Evolutionary conservation across 208 protist genomes (phyloP), one percentile per base, ranked within the genome.

Genomic region (Vickermania ingenoplastis): DNA sequence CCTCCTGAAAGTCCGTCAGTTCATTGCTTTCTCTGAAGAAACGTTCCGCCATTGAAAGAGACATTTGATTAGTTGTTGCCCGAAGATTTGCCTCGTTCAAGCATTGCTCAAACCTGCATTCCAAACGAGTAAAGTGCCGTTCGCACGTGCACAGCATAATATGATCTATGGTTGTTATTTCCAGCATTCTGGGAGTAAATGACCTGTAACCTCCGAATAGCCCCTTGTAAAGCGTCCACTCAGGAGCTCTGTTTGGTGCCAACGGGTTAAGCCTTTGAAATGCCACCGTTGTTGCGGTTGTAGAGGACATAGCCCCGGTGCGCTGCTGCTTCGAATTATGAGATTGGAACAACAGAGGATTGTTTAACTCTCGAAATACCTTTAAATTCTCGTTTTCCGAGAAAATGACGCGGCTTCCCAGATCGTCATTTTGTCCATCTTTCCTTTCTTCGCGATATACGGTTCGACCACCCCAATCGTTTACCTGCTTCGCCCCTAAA

Each of bases 1-100:
- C 75, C 51, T 92, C 82, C 63, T 95, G 89, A 63, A 95, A 92
- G 63, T 92, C 85, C 27, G 76, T 89, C 49, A 92, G 72, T 21
- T 72, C 64, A 62, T 90, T 89, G 28, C 69, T 59, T 13, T 95
- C 89, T 29, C 80, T 78, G 64, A 95, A 92, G 51, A 90, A 71
- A 2, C 85, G 83, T 68, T 85, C 81, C 11, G 85, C 70, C 62
- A 90, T 76, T 54, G 79, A 76, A 2, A 69, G 64, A 1, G 75
- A 54, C 75, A 92, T 82, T 63, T 90, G 81, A 61, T 57, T 62
- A 60, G 82, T 92, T 5, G 77, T 77, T 25, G 83, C 69, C 24
- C 86, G 83, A 31, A 63, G 59, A 31, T 77, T 82, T 0, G 83
- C 83, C 17, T 81, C 75, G 31, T 52, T 59, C n/a, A 77, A 28